A percentile compares a stretch with the other conserved stretches of the same genome.
These are phyloP conservation scores for Skeletonema costatum DNA, from an alignment of 108 stramenopile species.

Conservation along the genomic window DNA sequence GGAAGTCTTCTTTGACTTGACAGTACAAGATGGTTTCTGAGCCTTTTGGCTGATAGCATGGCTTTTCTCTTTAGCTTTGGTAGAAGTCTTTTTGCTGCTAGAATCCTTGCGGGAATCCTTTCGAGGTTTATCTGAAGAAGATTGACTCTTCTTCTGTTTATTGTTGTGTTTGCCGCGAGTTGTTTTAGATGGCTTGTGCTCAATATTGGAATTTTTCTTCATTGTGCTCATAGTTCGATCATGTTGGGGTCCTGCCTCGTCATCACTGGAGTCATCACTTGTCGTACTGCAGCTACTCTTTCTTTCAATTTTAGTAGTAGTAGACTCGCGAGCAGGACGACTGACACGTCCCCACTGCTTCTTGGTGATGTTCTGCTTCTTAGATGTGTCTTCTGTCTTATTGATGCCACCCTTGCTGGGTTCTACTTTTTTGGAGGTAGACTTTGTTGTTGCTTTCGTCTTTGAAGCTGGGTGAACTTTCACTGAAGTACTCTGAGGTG, in stretches of 20 bases:
- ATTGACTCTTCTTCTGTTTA: background rate
- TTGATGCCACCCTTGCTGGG: background rate
- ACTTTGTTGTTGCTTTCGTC: background rate
- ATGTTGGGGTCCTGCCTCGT: background rate
- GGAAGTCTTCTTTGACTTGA: background rate
- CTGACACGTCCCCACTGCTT: conserved; percentile 26
- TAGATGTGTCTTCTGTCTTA: background rate
- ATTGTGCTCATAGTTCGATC: background rate
- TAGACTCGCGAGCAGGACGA: background rate
- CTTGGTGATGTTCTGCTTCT: background rate
- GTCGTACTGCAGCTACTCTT: conserved; percentile 27
- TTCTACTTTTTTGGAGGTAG: background rate
- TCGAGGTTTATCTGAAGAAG: background rate
- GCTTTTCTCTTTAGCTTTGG: background rate
- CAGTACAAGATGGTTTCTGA: background rate
- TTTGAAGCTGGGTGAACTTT: no score
- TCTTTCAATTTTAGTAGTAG: background rate
- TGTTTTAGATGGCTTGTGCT: background rate
- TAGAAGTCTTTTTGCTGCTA: conserved; percentile 4
- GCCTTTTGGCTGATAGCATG: background rate
- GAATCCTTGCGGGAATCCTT: background rate
- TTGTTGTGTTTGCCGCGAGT: background rate
- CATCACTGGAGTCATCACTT: conserved; percentile 14
- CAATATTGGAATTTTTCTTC: background rate
- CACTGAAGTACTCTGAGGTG: background rate